Evolutionary conservation across 2,329 filamentous ascomycete species (phyloP).

Genomic region (Epichloe sp.): DNA sequence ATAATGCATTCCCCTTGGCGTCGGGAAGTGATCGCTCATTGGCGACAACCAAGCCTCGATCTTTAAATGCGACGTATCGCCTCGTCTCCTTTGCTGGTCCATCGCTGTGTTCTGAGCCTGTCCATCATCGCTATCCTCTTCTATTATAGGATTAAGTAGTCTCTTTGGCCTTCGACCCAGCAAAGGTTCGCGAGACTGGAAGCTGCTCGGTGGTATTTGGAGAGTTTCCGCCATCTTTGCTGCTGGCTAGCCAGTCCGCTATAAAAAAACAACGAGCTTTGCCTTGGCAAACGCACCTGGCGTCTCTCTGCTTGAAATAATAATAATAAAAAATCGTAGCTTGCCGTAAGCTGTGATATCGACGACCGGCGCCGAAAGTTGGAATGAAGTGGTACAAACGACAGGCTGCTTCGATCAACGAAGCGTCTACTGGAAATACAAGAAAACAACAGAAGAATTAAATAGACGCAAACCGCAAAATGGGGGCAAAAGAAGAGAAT

Average conservation of each 20-base stretch:
- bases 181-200: constrained; percentile 37
- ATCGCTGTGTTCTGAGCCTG: constrained; percentile 10
- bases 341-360: constrained; percentile 9
- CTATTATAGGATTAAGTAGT: constrained; percentile 53
- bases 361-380: constrained; percentile 25
- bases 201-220: constrained; percentile 15
- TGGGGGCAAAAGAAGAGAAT: constrained; percentile 22
- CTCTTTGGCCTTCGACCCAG: constrained; percentile 40
- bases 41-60: constrained; percentile 47
- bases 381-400: constrained; percentile 17
- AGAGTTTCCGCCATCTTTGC: constrained; percentile 31
- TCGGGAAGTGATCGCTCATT: constrained; percentile 54
- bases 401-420: constrained; percentile 33
- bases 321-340: constrained; percentile 1
- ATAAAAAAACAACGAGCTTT: constrained; percentile 16
- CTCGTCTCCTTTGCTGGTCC: constrained; percentile 14
- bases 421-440: constrained; percentile 21
- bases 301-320: background rate
- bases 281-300: background rate
- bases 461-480: constrained; percentile 6
- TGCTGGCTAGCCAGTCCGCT: constrained; percentile 12
- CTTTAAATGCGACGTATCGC: constrained; percentile 30
- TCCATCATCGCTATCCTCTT: constrained; percentile 35
- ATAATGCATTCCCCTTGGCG: constrained; percentile 54
- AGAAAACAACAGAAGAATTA: constrained; percentile 11